A percentile compares a stretch with the other conserved stretches of the same genome.
These are phyloP conservation scores for Lactifluus volemus DNA, from an alignment of 768 basidiomycete species.

Conservation along the genomic window DNA sequence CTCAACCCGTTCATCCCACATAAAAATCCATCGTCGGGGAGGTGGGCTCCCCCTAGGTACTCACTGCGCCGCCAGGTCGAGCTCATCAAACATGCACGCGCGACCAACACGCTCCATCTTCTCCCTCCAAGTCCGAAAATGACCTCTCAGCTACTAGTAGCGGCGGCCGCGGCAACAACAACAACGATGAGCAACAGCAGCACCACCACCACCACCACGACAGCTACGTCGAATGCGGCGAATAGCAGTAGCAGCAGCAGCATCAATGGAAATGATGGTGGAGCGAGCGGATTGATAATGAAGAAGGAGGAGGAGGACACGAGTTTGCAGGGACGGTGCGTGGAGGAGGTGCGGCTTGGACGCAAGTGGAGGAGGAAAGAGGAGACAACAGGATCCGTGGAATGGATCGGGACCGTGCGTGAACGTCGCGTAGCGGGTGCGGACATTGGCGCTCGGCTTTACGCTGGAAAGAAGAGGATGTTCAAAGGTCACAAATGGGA, in stretches of 20 bases:
- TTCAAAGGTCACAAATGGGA: constrained; percentile 94
- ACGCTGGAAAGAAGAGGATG: constrained; percentile 73
- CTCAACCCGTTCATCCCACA: constrained; percentile 65
- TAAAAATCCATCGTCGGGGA: constrained; percentile 47
- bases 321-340: background rate
- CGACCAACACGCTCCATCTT: constrained; percentile 41
- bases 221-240: background rate
- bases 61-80: constrained; percentile 73
- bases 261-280: background rate
- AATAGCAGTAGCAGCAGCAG: background rate
- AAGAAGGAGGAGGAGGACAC: background rate
- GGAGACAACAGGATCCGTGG: constrained; percentile 25
- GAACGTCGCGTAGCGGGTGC: constrained; percentile 34
- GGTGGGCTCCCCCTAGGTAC: constrained; percentile 63
- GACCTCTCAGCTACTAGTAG: constrained; percentile 22
- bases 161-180: constrained; percentile 1
- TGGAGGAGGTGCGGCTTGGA: background rate
- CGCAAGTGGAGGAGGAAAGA: background rate
- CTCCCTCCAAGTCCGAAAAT: constrained; percentile 66
- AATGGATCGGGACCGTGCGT: constrained; percentile 24
- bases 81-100: constrained; percentile 62
- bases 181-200: too few relatives aligned
- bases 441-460: constrained; percentile 54
- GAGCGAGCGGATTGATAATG: background rate
- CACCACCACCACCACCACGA: too few relatives aligned